A percentile compares a stretch with the other conserved stretches of the same genome.
These are phyloP conservation scores for Penicillium bialowiezense DNA, from an alignment of 495 filamentous ascomycete species.

Conservation along the genomic window DNA sequence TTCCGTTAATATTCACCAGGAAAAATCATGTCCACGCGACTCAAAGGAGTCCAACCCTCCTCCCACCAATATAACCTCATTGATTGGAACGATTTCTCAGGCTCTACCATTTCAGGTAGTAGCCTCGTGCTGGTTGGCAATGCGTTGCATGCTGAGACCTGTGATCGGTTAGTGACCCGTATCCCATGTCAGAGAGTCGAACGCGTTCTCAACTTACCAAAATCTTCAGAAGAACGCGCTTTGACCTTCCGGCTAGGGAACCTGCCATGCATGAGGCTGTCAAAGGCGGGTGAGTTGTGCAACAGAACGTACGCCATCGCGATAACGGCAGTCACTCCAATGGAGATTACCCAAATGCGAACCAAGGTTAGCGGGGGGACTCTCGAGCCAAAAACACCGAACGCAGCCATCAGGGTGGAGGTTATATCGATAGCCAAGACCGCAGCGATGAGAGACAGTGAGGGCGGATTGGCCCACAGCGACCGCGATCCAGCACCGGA, in stretches of 20 bases:
- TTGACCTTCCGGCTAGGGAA: conserved; percentile 69
- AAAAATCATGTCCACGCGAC: no score
- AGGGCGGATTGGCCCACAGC: conserved; percentile 82
- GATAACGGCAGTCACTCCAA: conserved; percentile 70
- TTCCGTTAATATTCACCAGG: no score
- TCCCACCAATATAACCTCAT: no score
- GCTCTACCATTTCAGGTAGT: no score
- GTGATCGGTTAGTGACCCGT: conserved; percentile 28
- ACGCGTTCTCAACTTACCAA: conserved; percentile 56
- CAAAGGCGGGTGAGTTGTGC: conserved; percentile 71
- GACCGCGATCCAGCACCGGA: conserved; percentile 53
- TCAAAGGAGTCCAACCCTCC: no score
- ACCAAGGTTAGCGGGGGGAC: conserved; percentile 76
- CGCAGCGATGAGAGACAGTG: conserved; percentile 73
- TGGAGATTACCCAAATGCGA: conserved; percentile 86
- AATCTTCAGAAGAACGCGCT: conserved; percentile 79
- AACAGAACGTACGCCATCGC: conserved; percentile 74
- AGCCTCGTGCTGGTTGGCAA: conserved; percentile 7
- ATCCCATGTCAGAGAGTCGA: not conserved
- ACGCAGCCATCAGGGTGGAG: conserved; percentile 78
- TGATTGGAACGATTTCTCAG: no score
- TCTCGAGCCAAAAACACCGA: conserved; percentile 66
- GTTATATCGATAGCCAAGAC: conserved; percentile 78
- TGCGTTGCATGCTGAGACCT: conserved; percentile 79
- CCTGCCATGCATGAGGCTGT: conserved; percentile 92